These are phyloP conservation scores for Daldinia childiae DNA, from an alignment of 495 filamentous ascomycete species.

Conservation along the genomic window DNA sequence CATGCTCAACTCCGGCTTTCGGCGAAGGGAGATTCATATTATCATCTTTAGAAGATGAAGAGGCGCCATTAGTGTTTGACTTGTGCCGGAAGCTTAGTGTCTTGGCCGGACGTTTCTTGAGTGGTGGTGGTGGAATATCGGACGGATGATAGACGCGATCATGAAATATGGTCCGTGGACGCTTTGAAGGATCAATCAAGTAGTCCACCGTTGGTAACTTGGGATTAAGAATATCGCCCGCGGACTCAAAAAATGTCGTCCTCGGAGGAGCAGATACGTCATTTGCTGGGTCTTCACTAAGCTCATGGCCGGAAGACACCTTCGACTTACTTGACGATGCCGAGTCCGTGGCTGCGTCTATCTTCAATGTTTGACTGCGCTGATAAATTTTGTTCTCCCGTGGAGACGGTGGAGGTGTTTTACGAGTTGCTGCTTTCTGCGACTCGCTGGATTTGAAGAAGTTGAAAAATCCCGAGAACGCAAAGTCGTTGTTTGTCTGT, in stretches of 20 bases:
- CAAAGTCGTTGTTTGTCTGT: slow-evolving; percentile 52
- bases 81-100: slow-evolving; percentile 48
- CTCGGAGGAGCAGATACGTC: slow-evolving; percentile 76
- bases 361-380: slow-evolving; percentile 74
- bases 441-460: slow-evolving; percentile 61
- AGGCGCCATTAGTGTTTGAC: slow-evolving; percentile 13
- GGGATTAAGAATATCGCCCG: slow-evolving; percentile 89
- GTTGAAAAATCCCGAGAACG: slow-evolving; percentile 70
- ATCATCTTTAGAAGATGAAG: slow-evolving; percentile 35
- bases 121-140: slow-evolving; percentile 86
- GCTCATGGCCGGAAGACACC: slow-evolving; percentile 55
- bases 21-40: slow-evolving; percentile 17
- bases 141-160: slow-evolving; percentile 93
- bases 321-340: slow-evolving; percentile 50
- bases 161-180: slow-evolving; percentile 95
- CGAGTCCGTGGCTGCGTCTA: slow-evolving; percentile 51
- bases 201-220: slow-evolving; percentile 83
- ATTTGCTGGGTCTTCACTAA: slow-evolving; percentile 52
- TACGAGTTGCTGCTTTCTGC: slow-evolving; percentile 44
- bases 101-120: slow-evolving; percentile 64
- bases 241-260: slow-evolving; percentile 94
- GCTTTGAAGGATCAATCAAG: slow-evolving; percentile 79
- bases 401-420: slow-evolving; percentile 45
- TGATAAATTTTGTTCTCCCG: slow-evolving; percentile 77
- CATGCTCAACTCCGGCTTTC: slow-evolving; percentile 34